Evolutionary conservation across 2,329 filamentous ascomycete genomes (phyloP), one percentile per base, ranked within the genome.

Genomic region (Chaetomium globosum): DNA sequence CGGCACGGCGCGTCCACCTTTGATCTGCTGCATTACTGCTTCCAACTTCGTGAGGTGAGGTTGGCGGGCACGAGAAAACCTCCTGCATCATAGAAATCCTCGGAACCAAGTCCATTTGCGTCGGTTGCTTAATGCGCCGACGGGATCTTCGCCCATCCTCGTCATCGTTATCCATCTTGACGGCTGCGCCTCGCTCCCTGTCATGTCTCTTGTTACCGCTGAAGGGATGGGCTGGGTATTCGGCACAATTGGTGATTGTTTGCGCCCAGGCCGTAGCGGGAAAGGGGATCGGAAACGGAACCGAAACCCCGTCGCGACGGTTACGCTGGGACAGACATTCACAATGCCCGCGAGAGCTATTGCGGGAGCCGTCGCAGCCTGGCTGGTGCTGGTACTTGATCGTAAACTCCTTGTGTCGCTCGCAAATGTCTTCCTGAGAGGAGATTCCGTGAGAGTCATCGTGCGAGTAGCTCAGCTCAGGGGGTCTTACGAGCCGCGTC

Each of bases 41-140:
- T 49, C 58, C 23, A 43, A 66, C 61, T 26, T 73, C 74, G 77
- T 64, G 65, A 23, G 66, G 46, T 13, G 69, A 56, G 23, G 80
- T 79, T 6, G 81, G 81, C 4, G 83, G 75, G 13, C 79, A 77
- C 3, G 85, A 88, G 81, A 83, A 87, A 43, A 89, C 80, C 77
- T 89, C 87, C 74, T 89, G 87, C 74, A 87, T 86, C 86, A 89
- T 89, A 73, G 85, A 85, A 54, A 88, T 85, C 74, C 83, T 83
- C 69, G 82, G 80, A 59, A 88, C 81, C 64, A 87, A 79, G 52
- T 87, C 84, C 71, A 83, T 83, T 68, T 83, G 82, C 1, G 82
- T 82, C 26, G 75, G 74, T 19, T 72, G 71, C 52, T 71, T 62
- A 23, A n/a, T 55, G n/a, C 65, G 55, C 16, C 58, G 63, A 31